Conservation (phyloP, 2,329 filamentous ascomycete genomes). For the Westerdykella ornata region DNA sequence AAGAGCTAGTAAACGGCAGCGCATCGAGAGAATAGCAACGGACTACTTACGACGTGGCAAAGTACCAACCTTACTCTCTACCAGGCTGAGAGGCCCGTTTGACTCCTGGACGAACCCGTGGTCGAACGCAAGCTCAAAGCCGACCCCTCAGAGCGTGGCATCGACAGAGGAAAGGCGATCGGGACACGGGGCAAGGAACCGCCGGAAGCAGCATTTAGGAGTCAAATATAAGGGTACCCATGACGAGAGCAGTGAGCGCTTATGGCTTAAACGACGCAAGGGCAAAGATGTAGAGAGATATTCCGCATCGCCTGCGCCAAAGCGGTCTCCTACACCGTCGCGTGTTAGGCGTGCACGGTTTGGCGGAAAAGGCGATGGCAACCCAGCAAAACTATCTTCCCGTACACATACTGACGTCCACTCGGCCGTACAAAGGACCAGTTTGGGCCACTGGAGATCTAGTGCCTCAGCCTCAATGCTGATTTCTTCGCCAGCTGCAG, state of each 20-base stretch:
- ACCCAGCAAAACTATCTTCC: too few relatives aligned
- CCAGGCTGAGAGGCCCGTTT: conserved; percentile 58
- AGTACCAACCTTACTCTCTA: conserved; percentile 53
- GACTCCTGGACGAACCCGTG: conserved; percentile 37
- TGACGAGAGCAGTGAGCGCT: too few relatives aligned
- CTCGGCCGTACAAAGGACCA: too few relatives aligned
- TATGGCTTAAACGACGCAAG: too few relatives aligned
- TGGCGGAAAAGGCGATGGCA: neutral
- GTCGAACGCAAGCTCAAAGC: conserved; percentile 8
- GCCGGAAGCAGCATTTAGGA: conserved; percentile 4
- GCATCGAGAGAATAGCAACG: conserved; percentile 55
- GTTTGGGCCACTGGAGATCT: conserved; percentile 7
- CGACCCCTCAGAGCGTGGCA: neutral
- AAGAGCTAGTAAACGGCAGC: conserved; percentile 45
- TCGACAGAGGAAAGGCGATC: conserved; percentile 1
- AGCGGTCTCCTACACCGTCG: conserved; percentile 17
- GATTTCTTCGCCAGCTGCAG: conserved; percentile 13
- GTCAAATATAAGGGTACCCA: too few relatives aligned
- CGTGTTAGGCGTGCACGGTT: conserved; percentile 5
- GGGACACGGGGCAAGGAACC: conserved; percentile 4
- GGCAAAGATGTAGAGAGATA: too few relatives aligned
- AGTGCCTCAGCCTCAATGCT: conserved; percentile 22
- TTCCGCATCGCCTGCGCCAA: neutral
- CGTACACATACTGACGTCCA: too few relatives aligned
- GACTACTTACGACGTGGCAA: conserved; percentile 51